Evolutionary conservation across 2,329 filamentous ascomycete species (phyloP).

Genomic region (Canariomyces notabilis): DNA sequence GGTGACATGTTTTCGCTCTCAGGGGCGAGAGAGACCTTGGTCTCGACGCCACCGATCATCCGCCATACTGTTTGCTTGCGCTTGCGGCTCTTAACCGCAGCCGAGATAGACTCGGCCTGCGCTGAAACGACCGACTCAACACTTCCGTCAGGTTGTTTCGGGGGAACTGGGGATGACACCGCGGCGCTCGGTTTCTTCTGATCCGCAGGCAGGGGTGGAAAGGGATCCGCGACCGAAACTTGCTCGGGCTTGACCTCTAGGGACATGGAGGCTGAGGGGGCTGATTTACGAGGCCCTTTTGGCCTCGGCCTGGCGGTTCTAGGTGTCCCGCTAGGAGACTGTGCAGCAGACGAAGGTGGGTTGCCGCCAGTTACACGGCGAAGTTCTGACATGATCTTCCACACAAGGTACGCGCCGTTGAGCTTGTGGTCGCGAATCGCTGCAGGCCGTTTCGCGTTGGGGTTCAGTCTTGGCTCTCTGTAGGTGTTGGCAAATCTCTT

Average conservation of each 20-base stretch:
- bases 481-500: conserved; percentile 10
- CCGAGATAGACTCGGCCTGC: conserved; percentile 39
- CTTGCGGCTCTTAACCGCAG: conserved; percentile 45
- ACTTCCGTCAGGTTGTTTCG: background rate
- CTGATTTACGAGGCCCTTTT: conserved; percentile 23
- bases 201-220: background rate
- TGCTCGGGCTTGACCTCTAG: background rate
- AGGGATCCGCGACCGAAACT: too few species aligned
- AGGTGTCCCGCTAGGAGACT: conserved; percentile 1
- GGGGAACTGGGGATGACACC: background rate
- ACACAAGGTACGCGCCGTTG: conserved; percentile 41
- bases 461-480: conserved; percentile 30
- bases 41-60: conserved; percentile 37
- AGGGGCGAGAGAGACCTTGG: conserved; percentile 15
- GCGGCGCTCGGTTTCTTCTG: background rate
- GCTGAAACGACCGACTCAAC: background rate
- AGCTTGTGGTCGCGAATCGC: conserved; percentile 43
- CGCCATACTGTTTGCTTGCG: conserved; percentile 40
- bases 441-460: conserved; percentile 35
- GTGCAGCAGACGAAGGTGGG: conserved; percentile 1
- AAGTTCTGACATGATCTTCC: conserved; percentile 39
- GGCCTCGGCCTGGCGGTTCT: conserved; percentile 11
- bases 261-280: conserved; percentile 16
- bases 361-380: conserved; percentile 30
- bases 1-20: background rate